A percentile compares a stretch with the other conserved stretches of the same genome.
Evolutionary conservation across 2,329 filamentous ascomycete genomes (phyloP).

Genomic region (Aspergillus japonicus): DNA sequence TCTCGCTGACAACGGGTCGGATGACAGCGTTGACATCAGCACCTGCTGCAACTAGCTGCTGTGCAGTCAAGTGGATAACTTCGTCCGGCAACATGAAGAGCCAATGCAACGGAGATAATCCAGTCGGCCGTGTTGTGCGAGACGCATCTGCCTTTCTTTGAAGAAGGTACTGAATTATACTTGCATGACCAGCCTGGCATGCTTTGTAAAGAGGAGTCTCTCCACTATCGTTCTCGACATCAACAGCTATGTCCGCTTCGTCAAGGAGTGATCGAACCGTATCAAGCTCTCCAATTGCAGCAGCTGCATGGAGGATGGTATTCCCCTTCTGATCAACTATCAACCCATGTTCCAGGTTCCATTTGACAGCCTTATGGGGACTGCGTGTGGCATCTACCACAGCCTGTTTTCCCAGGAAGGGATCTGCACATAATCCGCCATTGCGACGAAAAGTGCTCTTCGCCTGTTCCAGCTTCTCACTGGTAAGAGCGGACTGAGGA

Average conservation of each 20-base stretch:
- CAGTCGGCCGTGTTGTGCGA: conserved; percentile 18
- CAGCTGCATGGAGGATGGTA: conserved; percentile 27
- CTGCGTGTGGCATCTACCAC: conserved; percentile 13
- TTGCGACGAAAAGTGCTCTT: conserved; percentile 20
- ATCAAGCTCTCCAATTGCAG: conserved; percentile 19
- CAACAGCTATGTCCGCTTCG: conserved; percentile 11
- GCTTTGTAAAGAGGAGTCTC: conserved; percentile 31
- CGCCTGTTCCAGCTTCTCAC: conserved; percentile 15
- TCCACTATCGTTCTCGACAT: conserved; percentile 26
- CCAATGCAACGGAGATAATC: conserved; percentile 27
- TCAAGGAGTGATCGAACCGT: conserved; percentile 19
- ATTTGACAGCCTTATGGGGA: conserved; percentile 1
- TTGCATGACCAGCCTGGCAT: conserved; percentile 27
- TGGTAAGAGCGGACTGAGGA: not conserved
- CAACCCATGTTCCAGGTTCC: conserved; percentile 14
- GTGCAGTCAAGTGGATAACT: conserved; percentile 17
- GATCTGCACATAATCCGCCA: conserved; percentile 26
- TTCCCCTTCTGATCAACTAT: conserved; percentile 27
- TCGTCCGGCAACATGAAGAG: conserved; percentile 23
- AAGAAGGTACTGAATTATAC: conserved; percentile 25
- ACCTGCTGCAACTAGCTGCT: conserved; percentile 19
- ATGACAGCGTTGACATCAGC: conserved; percentile 25
- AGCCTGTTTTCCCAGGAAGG: conserved; percentile 22
- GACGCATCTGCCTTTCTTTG: conserved; percentile 22
- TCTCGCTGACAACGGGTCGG: conserved; percentile 17